Percentiles rank a stretch among this genome's conserved stretches.
These are phyloP conservation scores for Speleostelium caveatum DNA, from an alignment of 78 protist genomes.

Conservation along the genomic window DNA sequence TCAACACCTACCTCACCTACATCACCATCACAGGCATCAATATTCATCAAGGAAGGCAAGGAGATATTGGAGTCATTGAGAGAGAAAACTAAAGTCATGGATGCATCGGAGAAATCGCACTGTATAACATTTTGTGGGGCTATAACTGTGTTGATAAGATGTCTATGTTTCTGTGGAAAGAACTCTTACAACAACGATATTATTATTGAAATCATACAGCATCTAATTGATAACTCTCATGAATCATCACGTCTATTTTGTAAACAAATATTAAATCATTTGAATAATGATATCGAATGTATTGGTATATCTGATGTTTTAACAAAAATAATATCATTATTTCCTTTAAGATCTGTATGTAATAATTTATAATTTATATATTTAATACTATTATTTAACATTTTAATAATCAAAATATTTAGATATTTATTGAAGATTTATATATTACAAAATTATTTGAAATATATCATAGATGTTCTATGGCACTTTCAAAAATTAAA, in stretches of 20 bases:
- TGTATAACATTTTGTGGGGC: slow-evolving; percentile 62
- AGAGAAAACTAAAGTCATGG: slow-evolving; percentile 36
- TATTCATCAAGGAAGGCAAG: slow-evolving; percentile 8
- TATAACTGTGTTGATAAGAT: slow-evolving; percentile 39
- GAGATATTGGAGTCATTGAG: slow-evolving; percentile 24
- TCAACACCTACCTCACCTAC: too few relatives aligned
- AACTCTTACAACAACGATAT: slow-evolving; percentile 20
- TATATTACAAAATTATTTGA: slow-evolving; percentile 66
- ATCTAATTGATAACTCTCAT: slow-evolving; percentile 49
- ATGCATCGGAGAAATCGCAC: slow-evolving; percentile 8
- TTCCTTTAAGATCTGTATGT: slow-evolving; percentile 73
- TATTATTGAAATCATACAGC: slow-evolving; percentile 38
- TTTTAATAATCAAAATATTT: not conserved
- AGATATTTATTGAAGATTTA: slow-evolving; percentile 73
- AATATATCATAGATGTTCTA: slow-evolving; percentile 57
- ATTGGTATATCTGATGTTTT: slow-evolving; percentile 50
- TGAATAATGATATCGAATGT: slow-evolving; percentile 61
- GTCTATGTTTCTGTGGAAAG: slow-evolving; percentile 67
- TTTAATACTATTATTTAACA: not conserved
- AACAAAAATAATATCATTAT: slow-evolving; percentile 26
- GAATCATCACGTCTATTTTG: slow-evolving; percentile 63
- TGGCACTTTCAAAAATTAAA: slow-evolving; percentile 19
- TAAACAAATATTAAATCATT: slow-evolving; percentile 44
- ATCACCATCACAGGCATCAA: not conserved
- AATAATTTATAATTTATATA: not conserved